Evolutionary conservation across 2,329 filamentous ascomycete species (phyloP), one percentile per base, ranked within the genome.

Genomic region (Madurella mycetomatis): DNA sequence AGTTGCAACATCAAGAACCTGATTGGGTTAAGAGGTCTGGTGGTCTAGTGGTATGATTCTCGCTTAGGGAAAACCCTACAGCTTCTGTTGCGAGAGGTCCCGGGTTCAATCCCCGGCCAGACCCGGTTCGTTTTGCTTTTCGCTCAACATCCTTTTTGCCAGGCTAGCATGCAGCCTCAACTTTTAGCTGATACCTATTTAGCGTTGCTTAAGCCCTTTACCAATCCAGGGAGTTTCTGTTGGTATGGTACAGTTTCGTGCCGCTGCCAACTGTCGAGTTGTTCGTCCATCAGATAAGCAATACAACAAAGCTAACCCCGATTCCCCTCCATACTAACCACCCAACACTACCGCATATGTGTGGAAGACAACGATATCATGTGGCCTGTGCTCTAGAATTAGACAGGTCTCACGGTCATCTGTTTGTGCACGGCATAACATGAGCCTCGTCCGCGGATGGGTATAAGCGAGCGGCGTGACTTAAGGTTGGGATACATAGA

Each of bases 21-120:
- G 15, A 57, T 55, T 55, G 55, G 25, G 51, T 51, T 57, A 40
- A 3, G 5, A 39, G 49, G 49, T 42, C 49, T 53, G 57, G 53
- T 78, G 76, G 76, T 79, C 78, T 81, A 81, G 79, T 77, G 79
- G 79, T 82, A 82, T 82, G 78, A 81, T 82, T 81, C 78, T 81
- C 78, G 79, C 80, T 82, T 82, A 82, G 80, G 79, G 79, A 70
- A 49, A 58, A 65, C 61, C 60, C 60, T 61, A 51, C 42, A 57
- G 58, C 57, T 52, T 37, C 19, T 30, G 12, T 56, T 72, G 69
- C 69, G 68, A 69, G 70, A 71, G 69, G 69, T 70, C 69, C 69
- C 69, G 68, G 68, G 70, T 71, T 72, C 70, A 66, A 72, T 70
- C 66, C 69, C 68, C 69, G 70, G 69, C 51, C 53, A 49, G 60